These are phyloP conservation scores for Fusarium keratoplasticum DNA, from an alignment of 2,329 filamentous ascomycete species.

Conservation along the genomic window DNA sequence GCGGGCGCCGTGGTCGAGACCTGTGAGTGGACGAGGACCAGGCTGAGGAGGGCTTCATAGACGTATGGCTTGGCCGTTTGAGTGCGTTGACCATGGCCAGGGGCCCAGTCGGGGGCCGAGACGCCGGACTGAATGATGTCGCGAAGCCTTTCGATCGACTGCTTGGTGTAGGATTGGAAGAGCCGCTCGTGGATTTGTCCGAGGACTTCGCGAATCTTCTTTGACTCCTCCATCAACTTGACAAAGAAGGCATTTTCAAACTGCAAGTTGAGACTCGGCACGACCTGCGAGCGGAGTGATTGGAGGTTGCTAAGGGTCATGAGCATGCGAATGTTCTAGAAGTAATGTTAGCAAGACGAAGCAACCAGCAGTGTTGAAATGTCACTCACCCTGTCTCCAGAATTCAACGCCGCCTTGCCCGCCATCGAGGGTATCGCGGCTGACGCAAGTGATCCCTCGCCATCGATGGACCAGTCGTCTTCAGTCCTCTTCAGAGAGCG, in stretches of 20 bases:
- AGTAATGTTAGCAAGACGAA: constrained; percentile 41
- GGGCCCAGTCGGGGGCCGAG: constrained; percentile 76
- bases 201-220: constrained; percentile 90
- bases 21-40: constrained; percentile 93
- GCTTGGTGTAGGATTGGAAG: constrained; percentile 91
- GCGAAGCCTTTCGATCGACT: constrained; percentile 75
- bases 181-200: constrained; percentile 90
- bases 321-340: constrained; percentile 89
- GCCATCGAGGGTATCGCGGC: constrained; percentile 51
- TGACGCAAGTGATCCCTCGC: constrained; percentile 54
- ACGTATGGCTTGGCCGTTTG: constrained; percentile 87
- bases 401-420: constrained; percentile 63
- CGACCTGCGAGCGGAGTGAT: constrained; percentile 81
- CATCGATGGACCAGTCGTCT: constrained; percentile 68
- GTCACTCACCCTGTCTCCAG: constrained; percentile 65
- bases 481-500: constrained; percentile 74
- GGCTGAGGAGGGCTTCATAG: constrained; percentile 83
- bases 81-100: constrained; percentile 68
- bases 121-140: constrained; percentile 81
- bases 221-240: constrained; percentile 92
- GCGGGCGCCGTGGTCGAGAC: constrained; percentile 82
- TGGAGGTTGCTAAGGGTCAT: constrained; percentile 94
- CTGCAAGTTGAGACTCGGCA: constrained; percentile 88
- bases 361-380: not conserved
- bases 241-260: constrained; percentile 96